These are phyloP conservation scores for Termitomyces eurrhizus DNA, from an alignment of 768 basidiomycete genomes.

Conservation along the genomic window DNA sequence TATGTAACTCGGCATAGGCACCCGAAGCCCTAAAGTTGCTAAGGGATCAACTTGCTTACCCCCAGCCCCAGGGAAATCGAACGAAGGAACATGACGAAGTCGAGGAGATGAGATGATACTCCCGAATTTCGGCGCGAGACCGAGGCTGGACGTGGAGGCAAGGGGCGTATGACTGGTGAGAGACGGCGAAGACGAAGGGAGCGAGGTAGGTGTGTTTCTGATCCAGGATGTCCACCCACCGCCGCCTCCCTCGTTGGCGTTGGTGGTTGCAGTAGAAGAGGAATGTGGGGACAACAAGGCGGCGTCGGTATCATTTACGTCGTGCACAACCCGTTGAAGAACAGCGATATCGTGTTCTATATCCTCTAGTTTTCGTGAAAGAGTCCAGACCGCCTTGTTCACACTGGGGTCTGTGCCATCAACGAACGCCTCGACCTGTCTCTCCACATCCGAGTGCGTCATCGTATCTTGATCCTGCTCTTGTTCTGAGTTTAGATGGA, in stretches of 20 bases:
- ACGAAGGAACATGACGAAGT: constrained; percentile 45
- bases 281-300: constrained; percentile 7
- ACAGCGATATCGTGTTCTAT: constrained; percentile 73
- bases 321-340: constrained; percentile 58
- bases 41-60: constrained; percentile 33
- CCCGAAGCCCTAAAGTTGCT: constrained; percentile 43
- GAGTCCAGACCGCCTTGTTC: constrained; percentile 40
- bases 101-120: constrained; percentile 65
- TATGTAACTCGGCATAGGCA: constrained; percentile 54
- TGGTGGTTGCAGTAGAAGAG: neutral
- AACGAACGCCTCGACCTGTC: constrained; percentile 52
- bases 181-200: neutral
- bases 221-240: constrained; percentile 60
- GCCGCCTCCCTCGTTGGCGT: constrained; percentile 20
- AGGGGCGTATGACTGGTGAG: constrained; percentile 26
- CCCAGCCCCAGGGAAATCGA: constrained; percentile 22
- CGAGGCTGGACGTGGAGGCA: constrained; percentile 20
- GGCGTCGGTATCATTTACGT: constrained; percentile 23
- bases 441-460: constrained; percentile 36
- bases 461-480: constrained; percentile 17
- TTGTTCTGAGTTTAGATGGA: neutral
- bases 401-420: constrained; percentile 48
- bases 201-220: constrained; percentile 21
- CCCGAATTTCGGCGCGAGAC: constrained; percentile 58
- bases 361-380: constrained; percentile 63